A percentile compares a stretch with the other conserved stretches of the same genome.
phyloP scores from a whole-genome alignment of 169 alveolate genomes.

The Plasmodium chabaudi region DNA sequence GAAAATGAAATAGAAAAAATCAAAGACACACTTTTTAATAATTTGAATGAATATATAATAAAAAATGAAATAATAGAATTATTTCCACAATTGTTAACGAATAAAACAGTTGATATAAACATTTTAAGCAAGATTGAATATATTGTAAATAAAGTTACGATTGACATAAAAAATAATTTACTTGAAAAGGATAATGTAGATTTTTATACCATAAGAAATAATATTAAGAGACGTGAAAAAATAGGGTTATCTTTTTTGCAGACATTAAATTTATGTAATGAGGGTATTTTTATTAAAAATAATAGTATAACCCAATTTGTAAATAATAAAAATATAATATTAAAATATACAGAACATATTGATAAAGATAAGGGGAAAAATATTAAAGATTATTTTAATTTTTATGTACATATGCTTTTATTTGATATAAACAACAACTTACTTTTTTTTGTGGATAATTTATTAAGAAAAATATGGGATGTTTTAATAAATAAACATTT shows the following conservation, averaged over 20 bases:
- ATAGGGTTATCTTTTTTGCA: constrained; percentile 8
- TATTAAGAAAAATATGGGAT: constrained; percentile 18
- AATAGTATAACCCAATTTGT: constrained; percentile 25
- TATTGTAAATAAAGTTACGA: neutral
- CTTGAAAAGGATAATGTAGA: neutral
- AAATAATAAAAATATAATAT: constrained; percentile 34
- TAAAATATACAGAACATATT: constrained; percentile 7
- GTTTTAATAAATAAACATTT: constrained; percentile 11
- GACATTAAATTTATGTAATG: constrained; percentile 66
- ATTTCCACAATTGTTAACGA: constrained; percentile 19
- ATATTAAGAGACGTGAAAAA: neutral
- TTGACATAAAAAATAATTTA: neutral
- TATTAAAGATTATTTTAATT: constrained; percentile 13
- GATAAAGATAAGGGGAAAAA: neutral
- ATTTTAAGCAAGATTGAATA: constrained; percentile 10
- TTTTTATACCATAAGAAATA: neutral
- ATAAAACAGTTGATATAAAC: neutral
- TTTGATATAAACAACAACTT: constrained; percentile 55
- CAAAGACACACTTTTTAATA: constrained; percentile 13
- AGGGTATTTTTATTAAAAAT: constrained; percentile 35
- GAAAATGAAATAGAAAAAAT: constrained; percentile 15
- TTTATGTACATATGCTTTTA: constrained; percentile 74
- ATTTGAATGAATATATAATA: constrained; percentile 12
- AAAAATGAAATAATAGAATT: constrained; percentile 43
- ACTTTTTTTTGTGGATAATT: constrained; percentile 22